phyloP scores from a whole-genome alignment of 495 filamentous ascomycete species.

The Aspergillus nidulans region DNA sequence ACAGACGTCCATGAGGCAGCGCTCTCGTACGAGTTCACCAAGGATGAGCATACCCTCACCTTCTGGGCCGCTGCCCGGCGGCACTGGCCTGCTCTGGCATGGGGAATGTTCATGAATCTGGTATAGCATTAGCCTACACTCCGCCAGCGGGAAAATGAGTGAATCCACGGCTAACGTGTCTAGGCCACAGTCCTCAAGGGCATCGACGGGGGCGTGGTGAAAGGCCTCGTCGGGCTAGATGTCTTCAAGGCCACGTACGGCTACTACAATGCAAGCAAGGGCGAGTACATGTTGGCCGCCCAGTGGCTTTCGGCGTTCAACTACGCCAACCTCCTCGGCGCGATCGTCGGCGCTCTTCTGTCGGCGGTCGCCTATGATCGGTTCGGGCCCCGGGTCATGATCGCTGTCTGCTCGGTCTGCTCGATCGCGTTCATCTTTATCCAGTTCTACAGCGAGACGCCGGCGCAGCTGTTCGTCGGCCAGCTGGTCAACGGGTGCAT shows the following conservation, averaged over 20 bases:
- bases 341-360: slow-evolving; percentile 54
- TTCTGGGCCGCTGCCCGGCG: slow-evolving; percentile 26
- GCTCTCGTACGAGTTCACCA: slow-evolving; percentile 23
- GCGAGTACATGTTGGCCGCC: slow-evolving; percentile 24
- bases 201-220: slow-evolving; percentile 27
- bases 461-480: slow-evolving; percentile 29
- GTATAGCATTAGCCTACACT: neutral
- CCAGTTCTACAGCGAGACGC: slow-evolving; percentile 32
- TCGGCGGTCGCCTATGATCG: slow-evolving; percentile 27
- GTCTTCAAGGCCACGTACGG: slow-evolving; percentile 30
- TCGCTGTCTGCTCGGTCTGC: slow-evolving; percentile 26
- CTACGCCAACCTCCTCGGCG: slow-evolving; percentile 68
- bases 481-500: slow-evolving; percentile 32
- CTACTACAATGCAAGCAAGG: slow-evolving; percentile 18
- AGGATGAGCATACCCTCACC: slow-evolving; percentile 23
- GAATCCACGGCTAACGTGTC: neutral
- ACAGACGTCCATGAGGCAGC: slow-evolving; percentile 17
- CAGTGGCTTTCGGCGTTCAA: slow-evolving; percentile 49
- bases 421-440: slow-evolving; percentile 34
- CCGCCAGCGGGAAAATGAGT: neutral
- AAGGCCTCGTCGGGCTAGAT: slow-evolving; percentile 28
- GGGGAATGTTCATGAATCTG: slow-evolving; percentile 31
- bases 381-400: slow-evolving; percentile 26
- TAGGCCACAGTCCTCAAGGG: slow-evolving; percentile 30
- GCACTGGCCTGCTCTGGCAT: slow-evolving; percentile 28